Conservation (phyloP, 1,139 yeast genomes). For the Sugiyamaella xylanicola region DNA sequence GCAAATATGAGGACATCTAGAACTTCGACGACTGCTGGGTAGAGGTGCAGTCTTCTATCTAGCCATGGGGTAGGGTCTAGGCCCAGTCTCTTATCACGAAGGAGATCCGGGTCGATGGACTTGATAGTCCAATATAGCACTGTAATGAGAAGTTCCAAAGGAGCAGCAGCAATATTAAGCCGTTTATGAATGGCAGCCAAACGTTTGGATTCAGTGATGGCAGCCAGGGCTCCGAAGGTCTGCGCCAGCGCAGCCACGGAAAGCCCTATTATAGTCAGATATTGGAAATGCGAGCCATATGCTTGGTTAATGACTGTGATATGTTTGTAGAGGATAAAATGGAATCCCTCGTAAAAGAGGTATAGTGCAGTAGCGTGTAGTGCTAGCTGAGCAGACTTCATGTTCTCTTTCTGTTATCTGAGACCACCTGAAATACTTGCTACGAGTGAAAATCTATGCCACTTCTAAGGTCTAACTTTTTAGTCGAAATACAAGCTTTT, state of each 20-base stretch:
- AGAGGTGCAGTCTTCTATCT: conserved; percentile 38
- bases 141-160: conserved; percentile 39
- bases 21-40: conserved; percentile 37
- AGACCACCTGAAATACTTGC: too few species aligned
- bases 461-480: too few species aligned
- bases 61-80: conserved; percentile 32
- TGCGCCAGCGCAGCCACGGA: conserved; percentile 34
- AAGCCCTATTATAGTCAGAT: conserved; percentile 40
- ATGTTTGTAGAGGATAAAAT: conserved; percentile 11
- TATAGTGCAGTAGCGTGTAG: conserved; percentile 22
- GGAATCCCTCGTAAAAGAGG: conserved; percentile 18
- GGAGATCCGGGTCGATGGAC: conserved; percentile 32
- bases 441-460: too few species aligned
- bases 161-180: conserved; percentile 36
- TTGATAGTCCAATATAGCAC: conserved; percentile 40
- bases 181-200: conserved; percentile 28
- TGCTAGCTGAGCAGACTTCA: conserved; percentile 19
- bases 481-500: too few species aligned
- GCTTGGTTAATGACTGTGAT: conserved; percentile 22
- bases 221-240: conserved; percentile 33
- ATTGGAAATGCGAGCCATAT: conserved; percentile 40
- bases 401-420: too few species aligned
- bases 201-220: conserved; percentile 29
- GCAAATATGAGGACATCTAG: conserved; percentile 34
- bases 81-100: conserved; percentile 35